Evolutionary conservation across 176 grass and related monocot genomes (phyloP), one percentile per base, ranked within the genome.

Genomic region (Triticum aestivum): DNA sequence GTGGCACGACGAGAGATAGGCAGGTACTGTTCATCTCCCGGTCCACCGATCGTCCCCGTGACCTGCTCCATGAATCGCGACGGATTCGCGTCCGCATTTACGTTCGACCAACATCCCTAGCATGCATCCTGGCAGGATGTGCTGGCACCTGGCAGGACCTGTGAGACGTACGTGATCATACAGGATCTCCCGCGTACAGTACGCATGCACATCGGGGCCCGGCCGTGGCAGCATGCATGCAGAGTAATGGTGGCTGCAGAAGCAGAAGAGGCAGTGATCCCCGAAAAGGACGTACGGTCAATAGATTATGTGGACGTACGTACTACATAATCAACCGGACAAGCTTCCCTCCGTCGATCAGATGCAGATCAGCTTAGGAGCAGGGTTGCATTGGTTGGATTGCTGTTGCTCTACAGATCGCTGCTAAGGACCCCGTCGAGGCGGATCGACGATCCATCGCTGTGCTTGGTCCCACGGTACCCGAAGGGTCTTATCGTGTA

Each of bases 351-450:
- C 41, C 41, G 41, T 44, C 10, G 24, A 88, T 68, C 24, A 45
- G 61, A 54, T 56, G 26, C 8, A 45, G 44, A 11, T 45, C 9
- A 42, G 39, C 42, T 44, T 44, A 82, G 79, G 44, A 20, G 27
- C 66, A 11, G 21, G 12, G 20, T 52, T 52, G 49, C 49, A 52
- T 52, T 11, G 2, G 39, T 33, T 23, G 4, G 3, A 21, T 85
- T 69, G 69, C 69, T 81, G 76, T 81, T 52, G 51, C n/a, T 71
- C 89, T 80, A 91, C 80, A 91, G 81, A 68, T 11, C 13, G 37
- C 59, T 75, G 89, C 44, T 78, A 80, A 76, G 26, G 85, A 84
- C 81, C 34, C 61, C 81, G 69, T 84, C 81, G 75, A 74, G 79
- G 64, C 47, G 26, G 78, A 39, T 62, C 56, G 45, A 70, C 21